phyloP scores from a whole-genome alignment of 495 filamentous ascomycete genomes.

The Neurospora intermedia region DNA sequence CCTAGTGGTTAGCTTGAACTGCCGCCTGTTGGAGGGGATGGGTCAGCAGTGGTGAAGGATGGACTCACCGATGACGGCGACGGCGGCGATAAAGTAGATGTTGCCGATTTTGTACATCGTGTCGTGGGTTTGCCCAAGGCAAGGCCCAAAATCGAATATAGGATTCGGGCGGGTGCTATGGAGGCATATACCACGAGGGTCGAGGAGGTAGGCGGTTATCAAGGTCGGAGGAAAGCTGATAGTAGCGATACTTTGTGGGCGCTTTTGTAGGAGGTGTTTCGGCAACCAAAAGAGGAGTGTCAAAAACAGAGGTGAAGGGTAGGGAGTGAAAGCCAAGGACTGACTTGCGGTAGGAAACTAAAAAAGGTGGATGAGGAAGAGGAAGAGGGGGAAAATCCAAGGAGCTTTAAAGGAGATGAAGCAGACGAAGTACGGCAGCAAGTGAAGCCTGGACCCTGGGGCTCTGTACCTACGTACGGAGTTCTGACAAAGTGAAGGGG shows the following conservation, averaged over 20 bases:
- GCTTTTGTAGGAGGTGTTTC: neutral
- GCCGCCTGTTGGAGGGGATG: neutral
- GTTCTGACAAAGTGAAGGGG: neutral
- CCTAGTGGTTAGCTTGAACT: conserved; percentile 14
- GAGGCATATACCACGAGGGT: neutral
- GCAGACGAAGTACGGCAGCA: neutral
- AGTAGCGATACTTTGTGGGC: neutral
- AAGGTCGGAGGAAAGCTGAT: neutral
- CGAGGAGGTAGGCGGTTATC: neutral
- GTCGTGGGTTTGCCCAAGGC: conserved; percentile 1
- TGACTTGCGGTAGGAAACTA: neutral
- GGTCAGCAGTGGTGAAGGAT: neutral
- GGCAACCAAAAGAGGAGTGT: neutral
- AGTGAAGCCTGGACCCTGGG: neutral
- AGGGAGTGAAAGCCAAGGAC: neutral
- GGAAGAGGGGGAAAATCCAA: neutral
- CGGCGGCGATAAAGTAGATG: conserved; percentile 63
- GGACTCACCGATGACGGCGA: conserved; percentile 50
- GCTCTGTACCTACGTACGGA: neutral
- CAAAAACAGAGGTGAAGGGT: neutral
- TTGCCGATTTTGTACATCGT: conserved; percentile 49
- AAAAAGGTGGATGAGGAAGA: neutral
- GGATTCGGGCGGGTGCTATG: neutral
- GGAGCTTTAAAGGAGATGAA: neutral
- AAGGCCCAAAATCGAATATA: neutral